phyloP scores from a whole-genome alignment of 2,329 filamentous ascomycete genomes.

The Pseudogymnoascus sp. region DNA sequence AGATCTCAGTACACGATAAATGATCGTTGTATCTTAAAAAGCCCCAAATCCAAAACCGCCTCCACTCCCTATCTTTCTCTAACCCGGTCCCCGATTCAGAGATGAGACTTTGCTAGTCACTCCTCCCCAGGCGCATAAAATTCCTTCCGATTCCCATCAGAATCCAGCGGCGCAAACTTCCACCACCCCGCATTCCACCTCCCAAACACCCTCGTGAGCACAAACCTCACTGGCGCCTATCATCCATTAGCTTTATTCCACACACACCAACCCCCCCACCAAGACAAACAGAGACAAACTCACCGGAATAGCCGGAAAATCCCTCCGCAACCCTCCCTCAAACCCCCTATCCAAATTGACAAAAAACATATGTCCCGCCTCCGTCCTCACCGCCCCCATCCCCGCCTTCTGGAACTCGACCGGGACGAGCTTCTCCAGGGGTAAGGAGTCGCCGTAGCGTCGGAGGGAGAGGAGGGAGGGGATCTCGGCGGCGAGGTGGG shows the following conservation, averaged over 20 bases:
- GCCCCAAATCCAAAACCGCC: not conserved
- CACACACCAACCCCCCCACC: not conserved
- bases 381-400: constrained; percentile 10
- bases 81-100: not conserved
- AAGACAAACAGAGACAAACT: not conserved
- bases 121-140: not conserved
- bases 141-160: constrained; percentile 12
- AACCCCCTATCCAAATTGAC: constrained; percentile 16
- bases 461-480: constrained; percentile 9
- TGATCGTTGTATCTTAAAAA: not conserved
- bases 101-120: not conserved
- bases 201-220: constrained; percentile 12
- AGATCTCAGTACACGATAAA: not conserved
- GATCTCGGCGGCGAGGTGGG: not conserved
- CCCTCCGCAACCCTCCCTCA: constrained; percentile 15
- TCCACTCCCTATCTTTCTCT: not conserved
- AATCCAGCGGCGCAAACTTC: constrained; percentile 17
- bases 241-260: not conserved
- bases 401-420: constrained; percentile 13
- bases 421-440: constrained; percentile 4
- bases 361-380: constrained; percentile 16
- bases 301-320: constrained; percentile 13
- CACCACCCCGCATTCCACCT: constrained; percentile 14
- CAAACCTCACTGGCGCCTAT: constrained; percentile 11
- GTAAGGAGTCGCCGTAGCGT: constrained; percentile 9